These are phyloP conservation scores for Panicum hallii DNA, from an alignment of 202 grass and related monocot species.

Conservation along the genomic window DNA sequence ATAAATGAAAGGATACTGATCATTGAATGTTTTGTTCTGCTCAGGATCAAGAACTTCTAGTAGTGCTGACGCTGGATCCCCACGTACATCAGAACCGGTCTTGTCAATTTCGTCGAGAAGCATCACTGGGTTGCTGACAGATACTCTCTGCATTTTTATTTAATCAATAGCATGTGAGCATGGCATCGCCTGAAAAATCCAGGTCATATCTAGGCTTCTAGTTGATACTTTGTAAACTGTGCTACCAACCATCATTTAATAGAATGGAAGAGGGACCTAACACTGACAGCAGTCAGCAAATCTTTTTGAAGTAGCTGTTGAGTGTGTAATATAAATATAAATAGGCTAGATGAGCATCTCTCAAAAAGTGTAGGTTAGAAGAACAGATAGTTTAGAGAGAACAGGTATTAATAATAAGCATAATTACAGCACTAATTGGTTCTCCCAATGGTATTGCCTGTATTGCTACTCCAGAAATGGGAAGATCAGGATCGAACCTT, in stretches of 20 bases:
- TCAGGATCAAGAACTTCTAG: constrained; percentile 99
- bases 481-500: constrained; percentile 62
- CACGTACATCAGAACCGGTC: constrained; percentile 97
- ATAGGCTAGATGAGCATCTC: constrained; percentile 18
- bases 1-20: constrained; percentile 90
- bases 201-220: neutral
- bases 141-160: constrained; percentile 79
- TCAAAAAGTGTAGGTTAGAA: neutral
- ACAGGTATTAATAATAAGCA: neutral
- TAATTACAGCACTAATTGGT: neutral
- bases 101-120: constrained; percentile 99
- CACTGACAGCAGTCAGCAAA: neutral
- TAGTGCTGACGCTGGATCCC: constrained; percentile 96
- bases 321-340: constrained; percentile 16
- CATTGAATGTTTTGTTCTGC: constrained; percentile 94
- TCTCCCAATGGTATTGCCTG: neutral
- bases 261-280: constrained; percentile 17
- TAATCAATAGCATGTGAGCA: constrained; percentile 33
- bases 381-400: constrained; percentile 19
- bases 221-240: constrained; percentile 6
- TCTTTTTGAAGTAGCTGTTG: constrained; percentile 12
- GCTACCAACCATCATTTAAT: constrained; percentile 15
- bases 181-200: constrained; percentile 1
- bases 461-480: constrained; percentile 34
- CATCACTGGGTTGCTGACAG: constrained; percentile 96